A percentile compares a stretch with the other conserved stretches of the same genome.
Conservation (phyloP, 2,329 filamentous ascomycete species). For the Penicillium brevicompactum region DNA sequence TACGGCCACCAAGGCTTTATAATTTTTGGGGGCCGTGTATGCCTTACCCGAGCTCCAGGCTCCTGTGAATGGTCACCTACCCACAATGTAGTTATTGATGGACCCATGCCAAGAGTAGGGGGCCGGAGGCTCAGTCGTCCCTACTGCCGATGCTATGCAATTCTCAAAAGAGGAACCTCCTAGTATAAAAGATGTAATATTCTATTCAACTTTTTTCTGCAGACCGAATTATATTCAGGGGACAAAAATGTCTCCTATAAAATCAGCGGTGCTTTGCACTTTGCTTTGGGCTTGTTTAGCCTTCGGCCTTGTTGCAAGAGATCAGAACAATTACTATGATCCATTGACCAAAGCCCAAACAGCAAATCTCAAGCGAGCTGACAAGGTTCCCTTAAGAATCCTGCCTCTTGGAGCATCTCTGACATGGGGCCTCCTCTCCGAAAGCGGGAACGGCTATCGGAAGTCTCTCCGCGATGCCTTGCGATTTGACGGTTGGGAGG, state of each 20-base stretch:
- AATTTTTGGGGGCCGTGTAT: too few relatives aligned
- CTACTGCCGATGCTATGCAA: too few relatives aligned
- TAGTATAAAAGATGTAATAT: too few relatives aligned
- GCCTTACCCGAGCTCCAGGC: too few relatives aligned
- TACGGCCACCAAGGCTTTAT: too few relatives aligned
- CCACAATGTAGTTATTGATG: too few relatives aligned
- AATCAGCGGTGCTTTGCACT: neutral
- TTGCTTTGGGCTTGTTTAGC: neutral
- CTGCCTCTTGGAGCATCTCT: constrained; percentile 15
- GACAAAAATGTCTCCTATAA: neutral
- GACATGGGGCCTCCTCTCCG: constrained; percentile 12
- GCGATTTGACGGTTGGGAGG: constrained; percentile 10
- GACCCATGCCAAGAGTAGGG: too few relatives aligned
- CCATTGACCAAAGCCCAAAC: neutral
- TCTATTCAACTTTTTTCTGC: neutral
- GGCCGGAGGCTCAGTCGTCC: too few relatives aligned
- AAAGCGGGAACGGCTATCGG: constrained; percentile 15
- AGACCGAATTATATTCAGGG: neutral
- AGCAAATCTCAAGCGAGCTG: neutral
- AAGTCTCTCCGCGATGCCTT: constrained; percentile 11
- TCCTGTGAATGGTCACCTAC: too few relatives aligned
- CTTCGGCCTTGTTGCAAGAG: neutral
- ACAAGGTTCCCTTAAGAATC: neutral
- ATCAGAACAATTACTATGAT: neutral
- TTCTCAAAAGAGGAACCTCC: too few relatives aligned